Evolutionary conservation across 805 yeast genomes (phyloP).

Genomic region (Candida koratica): DNA sequence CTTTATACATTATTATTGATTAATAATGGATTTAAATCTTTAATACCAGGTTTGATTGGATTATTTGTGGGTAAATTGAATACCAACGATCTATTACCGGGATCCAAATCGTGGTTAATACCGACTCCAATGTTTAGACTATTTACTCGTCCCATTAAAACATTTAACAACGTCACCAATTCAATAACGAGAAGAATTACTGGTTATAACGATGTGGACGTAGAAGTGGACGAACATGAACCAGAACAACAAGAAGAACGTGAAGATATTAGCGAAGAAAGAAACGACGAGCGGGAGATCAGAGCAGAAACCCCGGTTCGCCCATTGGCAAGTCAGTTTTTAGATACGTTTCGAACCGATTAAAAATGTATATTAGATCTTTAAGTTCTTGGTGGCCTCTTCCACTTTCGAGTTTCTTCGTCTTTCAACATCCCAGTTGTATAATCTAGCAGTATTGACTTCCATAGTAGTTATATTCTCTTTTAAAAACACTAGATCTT

Average conservation of each 20-base stretch:
- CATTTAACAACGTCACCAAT: neutral
- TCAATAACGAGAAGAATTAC: conserved; percentile 5
- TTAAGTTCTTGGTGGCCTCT: conserved; percentile 16
- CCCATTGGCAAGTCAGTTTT: conserved; percentile 56
- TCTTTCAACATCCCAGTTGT: conserved; percentile 84
- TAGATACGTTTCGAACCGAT: conserved; percentile 45
- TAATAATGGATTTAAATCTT: conserved; percentile 35
- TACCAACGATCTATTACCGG: conserved; percentile 33
- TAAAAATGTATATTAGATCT: conserved; percentile 6
- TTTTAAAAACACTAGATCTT: conserved; percentile 78
- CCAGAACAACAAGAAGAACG: conserved; percentile 19
- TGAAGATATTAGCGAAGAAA: conserved; percentile 13
- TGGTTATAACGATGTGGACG: conserved; percentile 12
- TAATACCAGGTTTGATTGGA: conserved; percentile 37
- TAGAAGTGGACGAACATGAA: conserved; percentile 17
- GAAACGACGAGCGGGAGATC: conserved; percentile 20
- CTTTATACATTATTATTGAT: conserved; percentile 32
- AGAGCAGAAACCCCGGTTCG: conserved; percentile 59
- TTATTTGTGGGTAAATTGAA: conserved; percentile 35
- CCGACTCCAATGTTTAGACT: conserved; percentile 26
- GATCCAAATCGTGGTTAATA: conserved; percentile 31
- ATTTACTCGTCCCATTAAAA: conserved; percentile 24
- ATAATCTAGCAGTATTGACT: conserved; percentile 90
- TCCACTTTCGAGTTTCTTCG: conserved; percentile 36
- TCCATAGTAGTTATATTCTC: conserved; percentile 96